phyloP scores from a whole-genome alignment of 306 rosid genomes.

The Ormosia emarginata region DNA sequence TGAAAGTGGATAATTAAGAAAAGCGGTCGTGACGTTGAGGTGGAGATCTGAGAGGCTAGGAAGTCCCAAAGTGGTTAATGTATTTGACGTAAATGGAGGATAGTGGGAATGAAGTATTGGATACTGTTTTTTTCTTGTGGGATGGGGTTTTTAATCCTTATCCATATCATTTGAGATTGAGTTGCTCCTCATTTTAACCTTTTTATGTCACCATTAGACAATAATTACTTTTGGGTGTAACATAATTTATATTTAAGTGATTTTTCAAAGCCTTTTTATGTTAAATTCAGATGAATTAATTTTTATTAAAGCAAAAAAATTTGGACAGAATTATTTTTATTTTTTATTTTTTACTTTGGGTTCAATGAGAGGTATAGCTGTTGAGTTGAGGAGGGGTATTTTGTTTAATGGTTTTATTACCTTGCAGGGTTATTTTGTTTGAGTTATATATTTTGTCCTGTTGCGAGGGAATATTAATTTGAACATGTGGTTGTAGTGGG shows the following conservation, averaged over 20 bases:
- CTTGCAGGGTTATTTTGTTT: not conserved
- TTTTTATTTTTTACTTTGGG: not conserved
- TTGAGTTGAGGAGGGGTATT: conserved; percentile 7
- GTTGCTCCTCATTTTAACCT: not conserved
- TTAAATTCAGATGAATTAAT: not conserved
- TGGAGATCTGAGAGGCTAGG: not conserved
- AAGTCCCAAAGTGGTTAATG: conserved; percentile 11
- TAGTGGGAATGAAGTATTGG: conserved; percentile 21
- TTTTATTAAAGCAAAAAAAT: not conserved
- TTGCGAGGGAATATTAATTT: conserved; percentile 25
- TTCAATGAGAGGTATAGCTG: not conserved
- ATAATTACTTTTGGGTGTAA: not conserved
- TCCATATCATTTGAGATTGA: conserved; percentile 27
- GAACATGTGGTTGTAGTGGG: conserved; percentile 43
- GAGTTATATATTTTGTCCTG: not conserved
- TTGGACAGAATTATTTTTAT: not conserved
- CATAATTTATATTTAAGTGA: not conserved
- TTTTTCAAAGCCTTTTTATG: not conserved
- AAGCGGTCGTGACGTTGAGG: conserved; percentile 46
- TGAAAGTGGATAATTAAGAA: conserved; percentile 41
- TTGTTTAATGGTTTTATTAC: not conserved
- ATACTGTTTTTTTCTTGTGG: conserved; percentile 30
- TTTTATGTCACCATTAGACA: not conserved
- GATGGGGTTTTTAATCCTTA: conserved; percentile 46
- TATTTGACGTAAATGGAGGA: conserved; percentile 31